phyloP scores from a whole-genome alignment of 495 filamentous ascomycete species.

The Neurospora terricola region DNA sequence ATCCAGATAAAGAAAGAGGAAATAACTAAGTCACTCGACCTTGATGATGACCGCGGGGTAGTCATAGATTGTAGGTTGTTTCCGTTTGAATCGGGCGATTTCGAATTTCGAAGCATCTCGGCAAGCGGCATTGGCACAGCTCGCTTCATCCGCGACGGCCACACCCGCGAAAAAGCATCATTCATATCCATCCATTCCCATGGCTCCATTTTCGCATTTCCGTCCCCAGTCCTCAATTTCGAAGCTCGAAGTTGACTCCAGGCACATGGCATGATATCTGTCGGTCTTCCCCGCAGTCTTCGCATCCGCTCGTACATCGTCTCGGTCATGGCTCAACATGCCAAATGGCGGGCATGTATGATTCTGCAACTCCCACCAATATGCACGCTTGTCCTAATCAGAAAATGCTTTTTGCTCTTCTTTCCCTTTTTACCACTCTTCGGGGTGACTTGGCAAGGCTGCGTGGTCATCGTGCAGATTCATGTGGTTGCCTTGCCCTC shows the following conservation, averaged over 20 bases:
- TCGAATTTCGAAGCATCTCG: not conserved
- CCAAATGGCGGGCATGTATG: not conserved
- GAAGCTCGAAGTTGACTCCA: not conserved
- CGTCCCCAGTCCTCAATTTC: not conserved
- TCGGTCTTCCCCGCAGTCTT: not conserved
- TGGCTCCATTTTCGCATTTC: not conserved
- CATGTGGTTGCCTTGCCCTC: not conserved
- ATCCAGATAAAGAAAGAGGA: not conserved
- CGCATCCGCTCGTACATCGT: not conserved
- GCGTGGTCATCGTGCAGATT: not conserved
- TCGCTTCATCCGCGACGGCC: not conserved
- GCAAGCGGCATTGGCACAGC: not conserved
- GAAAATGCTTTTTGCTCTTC: not conserved
- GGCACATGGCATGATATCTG: not conserved
- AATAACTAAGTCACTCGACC: not conserved
- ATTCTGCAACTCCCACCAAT: not conserved
- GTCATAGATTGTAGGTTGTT: not conserved
- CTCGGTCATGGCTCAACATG: not conserved
- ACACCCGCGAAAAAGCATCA: not conserved
- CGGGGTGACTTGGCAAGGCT: not conserved
- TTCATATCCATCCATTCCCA: not conserved
- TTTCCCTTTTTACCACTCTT: not conserved
- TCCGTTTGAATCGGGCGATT: not conserved
- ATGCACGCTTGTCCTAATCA: not conserved
- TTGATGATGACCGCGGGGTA: not conserved